These are phyloP conservation scores for Malbranchea zuffiana DNA, from an alignment of 2,329 filamentous ascomycete species.

Conservation along the genomic window DNA sequence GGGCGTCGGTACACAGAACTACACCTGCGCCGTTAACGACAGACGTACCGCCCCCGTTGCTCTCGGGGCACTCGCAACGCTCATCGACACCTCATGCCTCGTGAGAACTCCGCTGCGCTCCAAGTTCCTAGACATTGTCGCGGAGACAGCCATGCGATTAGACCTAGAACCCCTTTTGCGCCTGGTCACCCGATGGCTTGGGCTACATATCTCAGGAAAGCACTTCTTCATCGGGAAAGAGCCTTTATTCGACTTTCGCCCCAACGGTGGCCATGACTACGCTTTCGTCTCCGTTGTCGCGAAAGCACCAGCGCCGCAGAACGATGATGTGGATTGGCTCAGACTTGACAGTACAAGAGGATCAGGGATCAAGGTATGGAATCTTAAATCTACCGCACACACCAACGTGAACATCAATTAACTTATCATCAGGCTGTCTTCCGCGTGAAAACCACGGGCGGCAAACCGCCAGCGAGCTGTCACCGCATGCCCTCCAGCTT, in stretches of 20 bases:
- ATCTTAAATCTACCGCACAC: slow-evolving; percentile 2
- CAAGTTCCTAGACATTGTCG: slow-evolving; percentile 4
- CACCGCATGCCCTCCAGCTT: slow-evolving; percentile 22
- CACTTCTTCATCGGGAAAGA: slow-evolving; percentile 26
- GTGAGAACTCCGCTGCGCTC: slow-evolving; percentile 13
- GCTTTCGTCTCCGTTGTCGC: slow-evolving; percentile 20
- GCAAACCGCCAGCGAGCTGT: slow-evolving; percentile 27
- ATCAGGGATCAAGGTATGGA: slow-evolving; percentile 23
- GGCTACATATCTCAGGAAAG: slow-evolving; percentile 21
- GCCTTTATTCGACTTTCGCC: slow-evolving; percentile 26
- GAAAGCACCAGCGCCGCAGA: slow-evolving; percentile 21
- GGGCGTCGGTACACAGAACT: slow-evolving; percentile 43
- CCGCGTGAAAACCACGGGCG: slow-evolving; percentile 30
- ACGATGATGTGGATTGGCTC: slow-evolving; percentile 26
- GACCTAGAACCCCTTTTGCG: slow-evolving; percentile 11
- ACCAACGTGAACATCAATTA: background rate
- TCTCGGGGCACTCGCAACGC: slow-evolving; percentile 36
- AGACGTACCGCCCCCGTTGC: slow-evolving; percentile 25
- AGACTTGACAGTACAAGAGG: slow-evolving; percentile 22
- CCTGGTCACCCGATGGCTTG: slow-evolving; percentile 17
- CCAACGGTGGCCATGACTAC: slow-evolving; percentile 20
- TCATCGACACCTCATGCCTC: slow-evolving; percentile 36
- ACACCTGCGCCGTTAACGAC: slow-evolving; percentile 31
- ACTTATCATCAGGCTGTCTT: slow-evolving; percentile 30
- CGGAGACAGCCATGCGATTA: slow-evolving; percentile 1